phyloP scores from a whole-genome alignment of 805 yeast species.

The Metahyphopichia silvanorum region DNA sequence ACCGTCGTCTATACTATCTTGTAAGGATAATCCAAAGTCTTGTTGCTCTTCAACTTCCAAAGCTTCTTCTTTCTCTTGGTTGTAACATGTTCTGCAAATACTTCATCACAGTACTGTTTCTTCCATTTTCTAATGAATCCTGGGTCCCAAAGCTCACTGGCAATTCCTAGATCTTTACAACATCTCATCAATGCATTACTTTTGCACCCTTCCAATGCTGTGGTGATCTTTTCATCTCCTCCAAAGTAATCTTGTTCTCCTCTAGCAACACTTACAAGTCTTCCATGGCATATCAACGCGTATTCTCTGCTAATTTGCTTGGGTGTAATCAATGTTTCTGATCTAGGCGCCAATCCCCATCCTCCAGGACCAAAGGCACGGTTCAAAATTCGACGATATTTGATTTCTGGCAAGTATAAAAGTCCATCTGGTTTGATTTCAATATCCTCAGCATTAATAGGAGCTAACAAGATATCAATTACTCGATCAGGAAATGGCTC shows the following conservation, averaged over 20 bases:
- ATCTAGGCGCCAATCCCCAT: constrained; percentile 96
- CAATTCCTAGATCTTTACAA: constrained; percentile 95
- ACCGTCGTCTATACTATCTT: constrained; percentile 26
- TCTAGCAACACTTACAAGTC: constrained; percentile 85
- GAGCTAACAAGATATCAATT: constrained; percentile 57
- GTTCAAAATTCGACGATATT: constrained; percentile 85
- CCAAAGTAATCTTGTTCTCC: constrained; percentile 93
- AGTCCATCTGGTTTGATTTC: constrained; percentile 97
- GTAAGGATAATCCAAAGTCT: constrained; percentile 82
- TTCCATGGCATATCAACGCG: constrained; percentile 81
- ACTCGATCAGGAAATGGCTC: constrained; percentile 67
- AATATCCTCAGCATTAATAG: constrained; percentile 67
- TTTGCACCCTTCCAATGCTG: constrained; percentile 96
- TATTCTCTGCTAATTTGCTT: constrained; percentile 84
- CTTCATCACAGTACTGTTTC: constrained; percentile 61
- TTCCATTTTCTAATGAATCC: constrained; percentile 64
- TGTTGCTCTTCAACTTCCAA: constrained; percentile 83
- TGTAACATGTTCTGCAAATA: constrained; percentile 78
- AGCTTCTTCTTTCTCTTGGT: constrained; percentile 85
- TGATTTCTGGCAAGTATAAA: constrained; percentile 89
- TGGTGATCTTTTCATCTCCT: constrained; percentile 79
- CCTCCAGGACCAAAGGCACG: constrained; percentile 97
- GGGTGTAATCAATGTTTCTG: constrained; percentile 75
- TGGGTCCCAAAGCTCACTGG: constrained; percentile 98
- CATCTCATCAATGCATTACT: constrained; percentile 97